Conservation (phyloP, 257 asterid species). For the Solanum lignicaule region DNA sequence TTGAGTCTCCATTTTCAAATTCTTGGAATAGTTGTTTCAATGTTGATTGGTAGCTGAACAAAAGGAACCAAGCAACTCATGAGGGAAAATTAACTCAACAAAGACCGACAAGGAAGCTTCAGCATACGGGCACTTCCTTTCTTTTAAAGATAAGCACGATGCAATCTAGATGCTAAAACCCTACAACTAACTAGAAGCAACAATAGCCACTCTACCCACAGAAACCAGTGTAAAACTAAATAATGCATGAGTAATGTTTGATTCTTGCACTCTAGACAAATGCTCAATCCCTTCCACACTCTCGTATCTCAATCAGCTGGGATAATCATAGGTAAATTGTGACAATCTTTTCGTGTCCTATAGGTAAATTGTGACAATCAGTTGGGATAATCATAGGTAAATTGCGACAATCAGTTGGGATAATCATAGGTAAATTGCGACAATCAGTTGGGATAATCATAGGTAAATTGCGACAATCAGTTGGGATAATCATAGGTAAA, state of each 20-base stretch:
- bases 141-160: not conserved
- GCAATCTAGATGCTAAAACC: not conserved
- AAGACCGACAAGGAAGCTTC: not conserved
- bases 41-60: conserved; percentile 86
- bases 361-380: too few species aligned
- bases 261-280: not conserved
- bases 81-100: not conserved
- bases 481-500: not conserved
- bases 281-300: not conserved
- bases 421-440: too few species aligned
- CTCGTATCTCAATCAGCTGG: not conserved
- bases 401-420: too few species aligned
- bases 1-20: conserved; percentile 61
- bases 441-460: too few species aligned
- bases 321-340: not conserved
- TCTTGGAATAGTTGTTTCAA: conserved; percentile 90
- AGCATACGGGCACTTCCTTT: not conserved
- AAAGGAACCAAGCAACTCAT: not conserved
- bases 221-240: too few species aligned
- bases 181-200: not conserved
- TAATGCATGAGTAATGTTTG: not conserved
- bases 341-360: not conserved
- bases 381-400: too few species aligned
- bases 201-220: not conserved
- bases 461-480: too few species aligned